phyloP scores from a whole-genome alignment of 2,329 filamentous ascomycete species.

The Monosporascus sp. region DNA sequence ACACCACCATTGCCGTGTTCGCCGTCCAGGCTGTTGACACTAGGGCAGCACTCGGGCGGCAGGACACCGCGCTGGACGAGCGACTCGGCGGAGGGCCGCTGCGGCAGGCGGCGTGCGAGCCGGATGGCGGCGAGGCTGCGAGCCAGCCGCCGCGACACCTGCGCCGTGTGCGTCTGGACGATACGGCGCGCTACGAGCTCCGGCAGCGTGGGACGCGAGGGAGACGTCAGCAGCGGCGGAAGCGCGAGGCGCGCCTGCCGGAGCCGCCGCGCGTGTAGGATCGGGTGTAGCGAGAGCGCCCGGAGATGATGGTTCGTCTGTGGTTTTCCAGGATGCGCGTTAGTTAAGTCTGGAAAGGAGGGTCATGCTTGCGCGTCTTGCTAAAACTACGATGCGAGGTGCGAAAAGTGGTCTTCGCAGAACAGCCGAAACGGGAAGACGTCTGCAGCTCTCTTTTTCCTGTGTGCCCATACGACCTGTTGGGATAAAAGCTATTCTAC shows the following conservation, averaged over 20 bases:
- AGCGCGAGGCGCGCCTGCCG: constrained; percentile 51
- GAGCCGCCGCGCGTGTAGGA: constrained; percentile 59
- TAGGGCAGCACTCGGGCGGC: constrained; percentile 51
- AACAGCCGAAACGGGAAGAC: no score
- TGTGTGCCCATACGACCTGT: no score
- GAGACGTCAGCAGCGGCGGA: constrained; percentile 49
- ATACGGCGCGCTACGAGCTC: constrained; percentile 62
- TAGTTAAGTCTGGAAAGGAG: no score
- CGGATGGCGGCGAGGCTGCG: constrained; percentile 62
- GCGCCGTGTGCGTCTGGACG: constrained; percentile 61
- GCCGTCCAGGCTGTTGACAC: constrained; percentile 27
- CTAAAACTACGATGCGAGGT: no score
- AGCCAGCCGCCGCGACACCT: constrained; percentile 59
- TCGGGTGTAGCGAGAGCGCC: constrained; percentile 56
- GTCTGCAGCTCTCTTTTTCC: no score
- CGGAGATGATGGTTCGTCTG: constrained; percentile 61
- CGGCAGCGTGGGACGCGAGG: constrained; percentile 53
- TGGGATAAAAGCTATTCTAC: no score
- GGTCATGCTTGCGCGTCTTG: no score
- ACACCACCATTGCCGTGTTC: constrained; percentile 15
- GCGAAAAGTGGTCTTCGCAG: no score
- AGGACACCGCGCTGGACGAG: constrained; percentile 62
- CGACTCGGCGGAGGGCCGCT: constrained; percentile 53
- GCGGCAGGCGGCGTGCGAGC: constrained; percentile 55
- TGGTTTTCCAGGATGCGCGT: no score